phyloP scores from a whole-genome alignment of 495 filamentous ascomycete genomes.

The Parathielavia appendiculata region DNA sequence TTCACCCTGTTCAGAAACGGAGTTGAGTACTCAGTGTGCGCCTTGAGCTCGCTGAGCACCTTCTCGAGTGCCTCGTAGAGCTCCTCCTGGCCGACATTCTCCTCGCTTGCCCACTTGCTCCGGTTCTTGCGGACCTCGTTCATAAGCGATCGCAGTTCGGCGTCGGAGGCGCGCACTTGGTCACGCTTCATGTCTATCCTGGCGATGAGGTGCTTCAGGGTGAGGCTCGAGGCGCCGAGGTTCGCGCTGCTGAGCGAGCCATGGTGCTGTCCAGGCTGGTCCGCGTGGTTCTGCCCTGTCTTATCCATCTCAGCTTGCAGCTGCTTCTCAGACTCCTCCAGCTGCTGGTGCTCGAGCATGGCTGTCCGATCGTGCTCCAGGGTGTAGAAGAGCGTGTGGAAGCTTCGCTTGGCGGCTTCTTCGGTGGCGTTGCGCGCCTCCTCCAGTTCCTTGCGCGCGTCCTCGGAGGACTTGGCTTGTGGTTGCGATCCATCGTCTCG shows the following conservation, averaged over 20 bases:
- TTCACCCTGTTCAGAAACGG: constrained; percentile 90
- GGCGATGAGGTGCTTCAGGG: constrained; percentile 91
- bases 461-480: constrained; percentile 66
- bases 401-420: constrained; percentile 81
- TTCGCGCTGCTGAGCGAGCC: constrained; percentile 90
- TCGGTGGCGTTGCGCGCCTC: constrained; percentile 91
- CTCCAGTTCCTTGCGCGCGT: constrained; percentile 86
- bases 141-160: constrained; percentile 85
- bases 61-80: constrained; percentile 95
- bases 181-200: constrained; percentile 88
- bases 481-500: constrained; percentile 42
- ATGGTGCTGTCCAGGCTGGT: constrained; percentile 53
- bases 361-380: constrained; percentile 90
- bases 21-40: constrained; percentile 90
- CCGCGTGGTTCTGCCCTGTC: constrained; percentile 44
- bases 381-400: constrained; percentile 88
- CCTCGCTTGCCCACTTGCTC: constrained; percentile 98
- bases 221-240: constrained; percentile 93
- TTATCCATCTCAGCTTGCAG: constrained; percentile 91
- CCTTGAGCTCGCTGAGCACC: constrained; percentile 91
- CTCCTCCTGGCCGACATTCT: constrained; percentile 94
- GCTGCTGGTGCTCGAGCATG: constrained; percentile 94
- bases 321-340: constrained; percentile 93
- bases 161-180: constrained; percentile 82
- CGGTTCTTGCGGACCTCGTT: constrained; percentile 95